Base-by-base conservation (phyloP, 1,284 basidiomycete genomes). In the Phellinidium pouzarii region DNA sequence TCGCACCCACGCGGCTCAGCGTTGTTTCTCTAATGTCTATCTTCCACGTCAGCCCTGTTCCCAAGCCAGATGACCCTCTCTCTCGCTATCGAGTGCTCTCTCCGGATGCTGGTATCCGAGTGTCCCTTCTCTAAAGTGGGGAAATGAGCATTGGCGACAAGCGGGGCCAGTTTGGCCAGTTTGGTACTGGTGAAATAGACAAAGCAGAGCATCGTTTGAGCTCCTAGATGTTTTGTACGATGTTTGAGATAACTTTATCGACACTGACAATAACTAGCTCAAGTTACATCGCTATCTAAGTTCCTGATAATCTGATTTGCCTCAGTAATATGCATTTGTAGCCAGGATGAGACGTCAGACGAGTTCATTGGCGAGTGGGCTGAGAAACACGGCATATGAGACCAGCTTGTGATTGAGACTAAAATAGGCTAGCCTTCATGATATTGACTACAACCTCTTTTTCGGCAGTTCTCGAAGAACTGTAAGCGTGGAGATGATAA, bases 331-430 rank as follows among this genome's bases (percentile, higher is more conserved):
- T n/a, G 6, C 40, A 5, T 36, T 52, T 23, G 11, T 42, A 68
- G 69, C 57, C 71, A 74, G 49, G 64, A 73, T 50, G 71, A 69
- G 27, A 59, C 66, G 31, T 70, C 66, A 0, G 74, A 77, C 54
- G 49, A 59, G 44, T 68, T 73, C 60, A 65, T 76, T 25, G 75
- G 74, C 14, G 73, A 76, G 56, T 77, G 75, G 76, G 68, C 68
- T 52, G 67, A 72, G 54, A 54, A 61, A 6, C 67, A 69, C n/a
- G 64, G 63, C 1, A 73, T 71, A 41, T 66, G 76, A n/a, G 73
- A 77, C 58, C 68, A 74, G 53, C 65, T 77, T 22, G 65, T 77
- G 6, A 64, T 77, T 45, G 70, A 74, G 1, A 76, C 75, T 40
- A 77, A 76, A 62, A 70, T 70, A 43, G 7, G 48, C 26, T 3